Conservation (phyloP, 257 asterid species). For the Penstemon barbatus region DNA sequence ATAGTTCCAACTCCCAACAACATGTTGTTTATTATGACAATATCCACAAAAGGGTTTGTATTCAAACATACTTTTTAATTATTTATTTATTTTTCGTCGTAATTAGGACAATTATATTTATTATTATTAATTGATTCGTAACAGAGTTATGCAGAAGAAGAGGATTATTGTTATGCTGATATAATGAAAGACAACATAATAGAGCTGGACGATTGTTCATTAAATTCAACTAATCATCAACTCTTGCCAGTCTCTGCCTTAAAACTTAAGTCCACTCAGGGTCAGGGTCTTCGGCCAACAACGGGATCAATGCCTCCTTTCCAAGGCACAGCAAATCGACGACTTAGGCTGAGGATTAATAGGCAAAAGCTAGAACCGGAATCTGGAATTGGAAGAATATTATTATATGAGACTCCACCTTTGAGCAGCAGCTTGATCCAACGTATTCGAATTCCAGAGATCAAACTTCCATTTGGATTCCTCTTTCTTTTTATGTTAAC, state of each 20-base stretch:
- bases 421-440: constrained; percentile 13
- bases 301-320: constrained; percentile 30
- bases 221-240: constrained; percentile 22
- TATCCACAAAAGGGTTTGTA: constrained; percentile 39
- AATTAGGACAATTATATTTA: background rate
- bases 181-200: constrained; percentile 84
- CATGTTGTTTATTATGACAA: constrained; percentile 42
- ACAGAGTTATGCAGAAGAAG: constrained; percentile 55
- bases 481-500: constrained; percentile 15
- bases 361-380: constrained; percentile 22
- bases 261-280: constrained; percentile 20
- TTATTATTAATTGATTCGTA: constrained; percentile 11
- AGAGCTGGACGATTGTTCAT: constrained; percentile 56
- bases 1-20: constrained; percentile 64
- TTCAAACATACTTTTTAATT: background rate
- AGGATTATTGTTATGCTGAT: constrained; percentile 82
- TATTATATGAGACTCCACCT: constrained; percentile 11
- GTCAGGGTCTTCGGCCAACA: constrained; percentile 25
- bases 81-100: no score
- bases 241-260: constrained; percentile 10
- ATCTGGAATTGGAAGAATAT: background rate
- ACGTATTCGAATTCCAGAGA: background rate
- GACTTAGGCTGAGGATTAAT: constrained; percentile 42
- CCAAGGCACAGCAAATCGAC: constrained; percentile 66
- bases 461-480: background rate